Evolutionary conservation across 164 flowering plant genomes (phyloP), one percentile per base, ranked within the genome.

Genomic region (Kingdonia uniflora): DNA sequence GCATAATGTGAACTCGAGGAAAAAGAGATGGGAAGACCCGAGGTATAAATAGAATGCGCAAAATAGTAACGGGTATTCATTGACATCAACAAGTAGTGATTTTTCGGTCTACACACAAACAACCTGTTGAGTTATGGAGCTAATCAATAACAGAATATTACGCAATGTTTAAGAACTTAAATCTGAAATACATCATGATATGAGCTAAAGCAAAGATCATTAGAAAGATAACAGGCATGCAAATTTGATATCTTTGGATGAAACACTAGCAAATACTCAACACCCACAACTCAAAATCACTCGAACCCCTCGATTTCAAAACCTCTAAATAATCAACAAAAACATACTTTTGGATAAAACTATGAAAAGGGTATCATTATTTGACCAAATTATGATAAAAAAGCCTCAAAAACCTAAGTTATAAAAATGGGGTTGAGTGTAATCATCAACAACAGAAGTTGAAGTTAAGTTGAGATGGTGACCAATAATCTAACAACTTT

Each of bases 391-490:
- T 11, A 50, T n/a, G 48, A 19, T 51, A 14, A 10, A 6, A 14
- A 19, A 17, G 12, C 45, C 21, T 21, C 14, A 52, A 56, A 19
- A 17, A 38, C 21, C 19, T 41, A 29, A 52, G 43, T 39, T 16
- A 43, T 52, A 55, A 33, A 42, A 25, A 55, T 49, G 54, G 56
- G 22, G 19, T 41, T 20, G 54, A 33, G 49, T 35, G 29, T 14
- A 15, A 57, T 37, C 54, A 16, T 25, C 12, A 21, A 59, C 17
- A 16, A 43, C n/a, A 56, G 51, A 45, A 24, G 58, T 35, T 63
- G 74, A 71, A 61, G 77, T 66, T 68, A 81, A 74, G 62, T 67
- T 56, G 56, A 78, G 96, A 87, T 79, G 86, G 90, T 74, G 92
- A 80, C 96, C 82, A 75, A 73, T 59, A 82, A 84, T 65, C 87